Conservation (phyloP, 345 rosid species). For the Lagerstroemia speciosa region DNA sequence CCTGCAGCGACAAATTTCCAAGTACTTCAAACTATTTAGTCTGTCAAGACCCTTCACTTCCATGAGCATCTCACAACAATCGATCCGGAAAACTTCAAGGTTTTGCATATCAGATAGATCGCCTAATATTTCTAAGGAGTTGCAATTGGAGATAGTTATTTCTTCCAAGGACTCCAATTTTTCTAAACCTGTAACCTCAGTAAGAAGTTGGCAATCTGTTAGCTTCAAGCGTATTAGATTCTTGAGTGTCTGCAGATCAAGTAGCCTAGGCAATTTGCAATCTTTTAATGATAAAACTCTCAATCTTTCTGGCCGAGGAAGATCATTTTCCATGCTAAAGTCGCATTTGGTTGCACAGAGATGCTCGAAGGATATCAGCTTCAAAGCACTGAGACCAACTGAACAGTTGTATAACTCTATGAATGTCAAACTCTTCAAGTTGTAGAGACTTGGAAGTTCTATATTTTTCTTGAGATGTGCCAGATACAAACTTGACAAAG, state of each 20-base stretch:
- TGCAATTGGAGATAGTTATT: too few relatives aligned
- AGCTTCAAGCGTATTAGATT: neutral
- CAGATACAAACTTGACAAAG: neutral
- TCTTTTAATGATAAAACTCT: neutral
- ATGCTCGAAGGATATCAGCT: neutral
- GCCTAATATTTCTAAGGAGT: too few relatives aligned
- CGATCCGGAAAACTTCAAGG: too few relatives aligned
- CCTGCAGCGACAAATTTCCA: too few relatives aligned
- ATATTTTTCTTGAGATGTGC: neutral
- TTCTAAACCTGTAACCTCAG: too few relatives aligned
- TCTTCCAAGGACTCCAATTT: too few relatives aligned
- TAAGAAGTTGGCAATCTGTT: too few relatives aligned
- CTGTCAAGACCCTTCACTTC: too few relatives aligned
- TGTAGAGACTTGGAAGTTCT: neutral
- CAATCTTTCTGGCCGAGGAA: neutral
- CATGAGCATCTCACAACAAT: too few relatives aligned
- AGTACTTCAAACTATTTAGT: too few relatives aligned
- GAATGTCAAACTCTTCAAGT: neutral
- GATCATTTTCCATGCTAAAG: neutral
- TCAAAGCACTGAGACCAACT: neutral
- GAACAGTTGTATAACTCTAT: neutral
- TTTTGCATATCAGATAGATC: too few relatives aligned
- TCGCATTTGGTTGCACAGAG: conserved; percentile 1
- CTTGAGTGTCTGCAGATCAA: neutral
- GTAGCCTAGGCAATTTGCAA: rapidly evolving